Percentiles rank a stretch among this genome's conserved stretches.
These are phyloP conservation scores for Miamiensis avidus DNA, from an alignment of 169 alveolate species.

Conservation along the genomic window DNA sequence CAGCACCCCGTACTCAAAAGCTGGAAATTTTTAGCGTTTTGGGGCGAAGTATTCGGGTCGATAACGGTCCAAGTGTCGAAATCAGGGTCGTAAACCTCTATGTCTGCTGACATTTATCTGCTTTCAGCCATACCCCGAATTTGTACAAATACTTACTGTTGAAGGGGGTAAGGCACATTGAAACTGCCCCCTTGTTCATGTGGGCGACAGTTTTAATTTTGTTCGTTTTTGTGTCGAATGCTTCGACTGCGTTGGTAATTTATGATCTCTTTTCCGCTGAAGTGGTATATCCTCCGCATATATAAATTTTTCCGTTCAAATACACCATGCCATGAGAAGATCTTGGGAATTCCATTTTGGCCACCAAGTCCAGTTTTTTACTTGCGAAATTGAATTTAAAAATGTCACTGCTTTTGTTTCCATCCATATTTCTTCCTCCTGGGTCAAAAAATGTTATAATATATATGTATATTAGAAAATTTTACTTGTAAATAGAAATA, in stretches of 20 bases:
- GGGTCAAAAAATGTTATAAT: too few species aligned
- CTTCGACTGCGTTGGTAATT: too few species aligned
- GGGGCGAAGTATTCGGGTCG: too few species aligned
- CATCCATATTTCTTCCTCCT: constrained; percentile 30
- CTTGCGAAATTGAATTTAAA: background rate
- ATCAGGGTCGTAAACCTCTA: constrained; percentile 32
- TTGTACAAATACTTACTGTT: constrained; percentile 36
- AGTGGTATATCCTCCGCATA: constrained; percentile 32
- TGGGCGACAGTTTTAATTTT: too few species aligned
- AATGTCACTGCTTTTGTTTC: constrained; percentile 3
- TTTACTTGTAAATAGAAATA: too few species aligned
- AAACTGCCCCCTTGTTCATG: background rate
- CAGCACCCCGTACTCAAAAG: constrained; percentile 5
- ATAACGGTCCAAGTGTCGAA: constrained; percentile 22
- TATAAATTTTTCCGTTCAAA: constrained; percentile 25
- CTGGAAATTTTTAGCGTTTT: too few species aligned
- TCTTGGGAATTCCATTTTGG: constrained; percentile 15
- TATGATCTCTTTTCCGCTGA: too few species aligned
- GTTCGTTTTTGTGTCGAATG: too few species aligned
- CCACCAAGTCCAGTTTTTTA: background rate
- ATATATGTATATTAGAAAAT: too few species aligned
- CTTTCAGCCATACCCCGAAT: constrained; percentile 45
- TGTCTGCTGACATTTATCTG: constrained; percentile 4
- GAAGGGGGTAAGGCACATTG: constrained; percentile 20
- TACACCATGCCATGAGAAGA: constrained; percentile 40